A percentile compares a stretch with the other conserved stretches of the same genome.
Evolutionary conservation across 129 eudicot genomes (phyloP).

Genomic region (Centella asiatica): DNA sequence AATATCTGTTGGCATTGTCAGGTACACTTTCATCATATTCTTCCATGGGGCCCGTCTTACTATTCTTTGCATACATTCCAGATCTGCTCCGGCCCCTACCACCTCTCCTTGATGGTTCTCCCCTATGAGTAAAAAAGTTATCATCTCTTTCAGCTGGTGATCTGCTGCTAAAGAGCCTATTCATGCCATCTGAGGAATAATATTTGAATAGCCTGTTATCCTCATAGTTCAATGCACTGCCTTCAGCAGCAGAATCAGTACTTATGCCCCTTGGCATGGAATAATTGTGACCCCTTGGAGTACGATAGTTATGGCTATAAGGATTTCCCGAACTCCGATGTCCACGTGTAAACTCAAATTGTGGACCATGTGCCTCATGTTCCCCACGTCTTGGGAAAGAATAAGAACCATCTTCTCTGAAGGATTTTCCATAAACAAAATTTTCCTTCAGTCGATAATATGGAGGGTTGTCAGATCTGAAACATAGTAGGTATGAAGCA

Average conservation of each 20-base stretch:
- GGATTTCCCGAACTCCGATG: conserved; percentile 33
- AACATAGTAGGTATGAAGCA: neutral
- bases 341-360: conserved; percentile 22
- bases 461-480: conserved; percentile 23
- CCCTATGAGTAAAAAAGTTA: conserved; percentile 30
- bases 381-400: conserved; percentile 13
- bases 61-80: conserved; percentile 25
- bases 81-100: conserved; percentile 29
- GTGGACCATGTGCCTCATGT: conserved; percentile 22
- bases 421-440: conserved; percentile 18
- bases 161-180: conserved; percentile 33
- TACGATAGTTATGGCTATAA: conserved; percentile 11
- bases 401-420: conserved; percentile 20
- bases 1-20: conserved; percentile 9
- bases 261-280: conserved; percentile 32
- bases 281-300: conserved; percentile 22
- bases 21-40: conserved; percentile 30
- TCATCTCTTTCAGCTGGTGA: conserved; percentile 47
- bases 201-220: conserved; percentile 27
- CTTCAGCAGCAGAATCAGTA: conserved; percentile 12
- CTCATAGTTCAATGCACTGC: conserved; percentile 16
- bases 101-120: conserved; percentile 21
- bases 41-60: conserved; percentile 42
- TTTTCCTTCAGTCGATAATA: conserved; percentile 31
- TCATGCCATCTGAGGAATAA: conserved; percentile 26